Base-by-base conservation (phyloP, 2,329 filamentous ascomycete species). In the Botrytis fragariae region DNA sequence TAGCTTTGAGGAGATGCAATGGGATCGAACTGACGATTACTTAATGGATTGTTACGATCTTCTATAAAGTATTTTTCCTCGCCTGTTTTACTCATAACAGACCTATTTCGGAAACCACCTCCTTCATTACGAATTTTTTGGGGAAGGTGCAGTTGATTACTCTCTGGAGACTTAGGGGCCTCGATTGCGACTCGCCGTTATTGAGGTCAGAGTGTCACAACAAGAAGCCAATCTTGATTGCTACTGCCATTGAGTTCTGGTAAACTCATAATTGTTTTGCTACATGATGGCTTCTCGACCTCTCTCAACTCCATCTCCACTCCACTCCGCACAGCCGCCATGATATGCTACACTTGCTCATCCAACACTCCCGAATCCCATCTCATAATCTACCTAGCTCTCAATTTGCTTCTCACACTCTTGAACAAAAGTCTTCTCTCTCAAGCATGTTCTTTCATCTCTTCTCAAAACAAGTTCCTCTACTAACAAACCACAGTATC, bases 401-500 rank as follows among this genome's bases (percentile, higher is more conserved):
- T 65, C 42, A 65, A 65, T 65, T 44, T 65, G 10, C 62, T 65
- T 8, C 62, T 65, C 42, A 65, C 62, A 45, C 20, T 65, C 20
- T 29, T 65, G 29, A 65, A 65, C 29, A 65, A 65, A 32, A 35
- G 29, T 20, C 1, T 65, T 35, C 42, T 65, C 20, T 32, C 20
- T 8, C 62, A 65, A 29, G 62, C 62, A 65, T 6, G 62, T 65
- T 32, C n/a, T 20, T 37, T 61, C 14, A 32, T 8, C 39, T 62
- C 42, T 29, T 16, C 8, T 20, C 5, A n/a, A 22, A 29, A n/a
- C 8, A 63, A 44, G 14, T 63, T 12, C 1, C n/a, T 22, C 4
- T 12, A 20, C 39, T 44, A 63, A 63, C 39, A 29, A 29, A 7
- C 18, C 32, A 69, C 22, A 89, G 86, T 89, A 90, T 76, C 82